Percentiles rank a stretch among this genome's conserved stretches.
These are phyloP conservation scores for Beta vulgaris DNA, from an alignment of 148 eudicot genomes.

Conservation along the genomic window DNA sequence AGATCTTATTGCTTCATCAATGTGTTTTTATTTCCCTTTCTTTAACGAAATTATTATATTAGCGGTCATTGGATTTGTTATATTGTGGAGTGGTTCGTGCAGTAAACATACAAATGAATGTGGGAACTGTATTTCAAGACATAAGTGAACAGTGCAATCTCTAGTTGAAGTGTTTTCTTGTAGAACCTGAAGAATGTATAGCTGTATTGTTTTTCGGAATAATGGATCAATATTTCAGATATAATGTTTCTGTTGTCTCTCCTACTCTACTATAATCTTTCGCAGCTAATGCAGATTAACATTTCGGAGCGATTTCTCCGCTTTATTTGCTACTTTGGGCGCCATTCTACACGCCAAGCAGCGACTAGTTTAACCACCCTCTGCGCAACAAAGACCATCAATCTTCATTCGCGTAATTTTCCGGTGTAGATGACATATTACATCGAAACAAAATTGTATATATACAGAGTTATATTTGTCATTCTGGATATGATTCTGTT, in stretches of 20 bases:
- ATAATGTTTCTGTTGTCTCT: background rate
- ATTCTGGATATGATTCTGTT: background rate
- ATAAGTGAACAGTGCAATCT: constrained; percentile 20
- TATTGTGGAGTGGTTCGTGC: constrained; percentile 24
- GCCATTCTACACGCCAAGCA: background rate
- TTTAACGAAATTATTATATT: constrained; percentile 6
- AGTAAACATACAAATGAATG: constrained; percentile 4
- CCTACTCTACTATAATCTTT: background rate
- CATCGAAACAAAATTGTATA: background rate
- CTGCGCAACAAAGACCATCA: background rate
- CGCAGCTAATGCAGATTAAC: constrained; percentile 22
- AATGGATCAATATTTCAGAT: constrained; percentile 19
- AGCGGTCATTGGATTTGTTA: constrained; percentile 14
- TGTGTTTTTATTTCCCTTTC: constrained; percentile 3
- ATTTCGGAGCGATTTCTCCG: constrained; percentile 7
- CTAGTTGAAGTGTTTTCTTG: constrained; percentile 21
- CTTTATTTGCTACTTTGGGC: background rate
- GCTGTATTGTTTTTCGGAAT: constrained; percentile 16
- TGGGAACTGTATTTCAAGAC: constrained; percentile 9
- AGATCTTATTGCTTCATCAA: constrained; percentile 21
- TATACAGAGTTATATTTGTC: background rate
- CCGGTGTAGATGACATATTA: background rate
- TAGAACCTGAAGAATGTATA: constrained; percentile 18
- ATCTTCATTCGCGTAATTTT: background rate
- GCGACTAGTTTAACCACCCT: background rate